These are phyloP conservation scores for Cajanus cajan DNA, from an alignment of 306 rosid species.

Conservation along the genomic window DNA sequence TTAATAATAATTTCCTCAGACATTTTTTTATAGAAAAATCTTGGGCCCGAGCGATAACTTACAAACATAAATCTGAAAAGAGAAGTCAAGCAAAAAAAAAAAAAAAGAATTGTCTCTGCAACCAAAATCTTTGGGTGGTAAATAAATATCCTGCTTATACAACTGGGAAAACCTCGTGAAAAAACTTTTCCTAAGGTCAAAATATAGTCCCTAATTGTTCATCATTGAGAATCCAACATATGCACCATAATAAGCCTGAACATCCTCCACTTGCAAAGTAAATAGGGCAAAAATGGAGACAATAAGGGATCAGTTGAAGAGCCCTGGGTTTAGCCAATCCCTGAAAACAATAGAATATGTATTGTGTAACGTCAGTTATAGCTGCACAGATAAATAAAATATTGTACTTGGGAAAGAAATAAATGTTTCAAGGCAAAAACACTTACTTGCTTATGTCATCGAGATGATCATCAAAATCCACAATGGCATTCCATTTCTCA, in stretches of 20 bases:
- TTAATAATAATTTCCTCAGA: neutral
- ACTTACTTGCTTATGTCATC: conserved; percentile 93
- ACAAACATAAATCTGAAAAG: neutral
- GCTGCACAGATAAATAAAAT: neutral
- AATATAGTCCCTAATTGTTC: conserved; percentile 23
- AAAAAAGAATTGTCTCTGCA: neutral
- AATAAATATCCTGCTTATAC: conserved; percentile 29
- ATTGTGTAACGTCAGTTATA: conserved; percentile 4
- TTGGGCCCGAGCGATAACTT: neutral
- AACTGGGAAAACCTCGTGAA: conserved; percentile 8
- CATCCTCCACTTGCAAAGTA: conserved; percentile 26
- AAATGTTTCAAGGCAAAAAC: neutral
- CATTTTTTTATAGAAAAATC: no score
- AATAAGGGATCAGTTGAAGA: conserved; percentile 59
- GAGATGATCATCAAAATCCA: conserved; percentile 93
- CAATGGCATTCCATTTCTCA: conserved; percentile 74
- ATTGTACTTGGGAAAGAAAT: conserved; percentile 11
- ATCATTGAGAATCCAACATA: conserved; percentile 29
- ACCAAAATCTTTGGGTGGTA: conserved; percentile 20
- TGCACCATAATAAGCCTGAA: conserved; percentile 21
- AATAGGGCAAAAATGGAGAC: conserved; percentile 18
- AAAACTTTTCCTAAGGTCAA: conserved; percentile 19
- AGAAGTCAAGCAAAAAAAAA: neutral
- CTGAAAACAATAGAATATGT: conserved; percentile 43
- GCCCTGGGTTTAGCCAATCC: conserved; percentile 94